Evolutionary conservation across 2,329 filamentous ascomycete genomes (phyloP), one percentile per base, ranked within the genome.

Genomic region (Alternaria atra): DNA sequence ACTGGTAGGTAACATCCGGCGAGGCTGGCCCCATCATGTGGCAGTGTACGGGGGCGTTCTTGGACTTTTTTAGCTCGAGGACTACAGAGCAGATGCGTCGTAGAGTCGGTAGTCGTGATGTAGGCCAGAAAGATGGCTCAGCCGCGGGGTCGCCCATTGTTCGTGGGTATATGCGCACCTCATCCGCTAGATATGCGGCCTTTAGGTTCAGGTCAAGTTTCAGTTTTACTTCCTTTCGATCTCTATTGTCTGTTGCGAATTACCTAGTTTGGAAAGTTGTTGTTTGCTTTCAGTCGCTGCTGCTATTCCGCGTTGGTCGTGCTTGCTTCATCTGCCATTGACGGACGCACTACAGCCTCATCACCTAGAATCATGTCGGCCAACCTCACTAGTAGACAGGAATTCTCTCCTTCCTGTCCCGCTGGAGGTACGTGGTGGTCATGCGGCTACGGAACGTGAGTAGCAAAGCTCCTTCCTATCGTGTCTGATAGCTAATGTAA

Each of bases 381-480:
- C n/a, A 52, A 44, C 7, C 44, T 61, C 12, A n/a, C 20, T 43
- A 54, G 43, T 37, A 55, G 67, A 20, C 64, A 71, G 20, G 47
- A 27, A 2, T 72, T 77, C 35, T 70, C 73, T 1, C 72, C 77
- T 25, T 70, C 71, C 0, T 80, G 79, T 42, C 77, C 78, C 4
- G 65, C 30, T 4, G 75, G 73, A 10, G 76, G 77, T 3, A 62
- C 58, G 1, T 80, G 79, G 70, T 76, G 78, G 57, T 71, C 78
- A 15, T 81, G 79, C 55, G 61, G 69, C 17, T 66, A 65, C 6
- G 58, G 64, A 8, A 65, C 73, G 47, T 64, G 37, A 58, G 63
- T 57, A 4, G 5, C 15, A 13, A 29, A 27, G 8, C 12, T 23
- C 20, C 12, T 10, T 10, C 2, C n/a, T 30, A 9, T 12, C 29